Percentiles rank a stretch among this genome's conserved stretches.
phyloP scores from a whole-genome alignment of 2,329 filamentous ascomycete species.

The Grosmannia serpens region DNA sequence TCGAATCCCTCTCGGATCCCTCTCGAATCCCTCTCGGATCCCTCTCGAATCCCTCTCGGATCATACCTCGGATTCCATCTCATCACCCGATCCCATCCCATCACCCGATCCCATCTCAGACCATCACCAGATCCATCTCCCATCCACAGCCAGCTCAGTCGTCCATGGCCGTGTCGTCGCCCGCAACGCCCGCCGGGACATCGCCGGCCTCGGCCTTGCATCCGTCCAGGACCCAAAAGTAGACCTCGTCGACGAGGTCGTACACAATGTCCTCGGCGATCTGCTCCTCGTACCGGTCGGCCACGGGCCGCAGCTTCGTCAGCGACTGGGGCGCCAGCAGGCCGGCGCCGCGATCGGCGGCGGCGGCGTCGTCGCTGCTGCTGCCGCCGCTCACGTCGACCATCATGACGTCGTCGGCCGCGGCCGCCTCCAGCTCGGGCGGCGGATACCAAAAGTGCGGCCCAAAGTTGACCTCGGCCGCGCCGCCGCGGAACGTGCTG shows the following conservation, averaged over 20 bases:
- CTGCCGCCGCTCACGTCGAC: slow-evolving; percentile 22
- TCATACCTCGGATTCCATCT: too few relatives aligned
- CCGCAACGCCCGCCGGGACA: background rate
- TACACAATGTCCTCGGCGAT: slow-evolving; percentile 90
- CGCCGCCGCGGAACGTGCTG: slow-evolving; percentile 82
- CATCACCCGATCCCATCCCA: too few relatives aligned
- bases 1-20: too few relatives aligned
- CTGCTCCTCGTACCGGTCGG: slow-evolving; percentile 80
- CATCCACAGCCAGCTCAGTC: background rate
- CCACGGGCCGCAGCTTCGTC: slow-evolving; percentile 46
- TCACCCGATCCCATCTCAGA: too few relatives aligned
- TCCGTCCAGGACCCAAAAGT: slow-evolving; percentile 70
- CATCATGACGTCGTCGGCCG: slow-evolving; percentile 33
- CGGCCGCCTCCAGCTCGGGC: slow-evolving; percentile 31
- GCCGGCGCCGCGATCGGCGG: background rate
- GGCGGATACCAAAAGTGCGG: slow-evolving; percentile 88
- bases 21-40: too few relatives aligned
- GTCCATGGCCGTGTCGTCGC: background rate
- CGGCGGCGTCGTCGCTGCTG: background rate
- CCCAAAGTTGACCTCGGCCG: slow-evolving; percentile 88
- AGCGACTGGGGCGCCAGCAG: slow-evolving; percentile 3
- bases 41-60: too few relatives aligned
- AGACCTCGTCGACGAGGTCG: slow-evolving; percentile 88
- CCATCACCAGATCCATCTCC: too few relatives aligned
- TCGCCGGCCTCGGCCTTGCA: slow-evolving; percentile 25